Evolutionary conservation across 192 early-diverging fungal species (phyloP).

Genomic region (Diversispora epigaea): DNA sequence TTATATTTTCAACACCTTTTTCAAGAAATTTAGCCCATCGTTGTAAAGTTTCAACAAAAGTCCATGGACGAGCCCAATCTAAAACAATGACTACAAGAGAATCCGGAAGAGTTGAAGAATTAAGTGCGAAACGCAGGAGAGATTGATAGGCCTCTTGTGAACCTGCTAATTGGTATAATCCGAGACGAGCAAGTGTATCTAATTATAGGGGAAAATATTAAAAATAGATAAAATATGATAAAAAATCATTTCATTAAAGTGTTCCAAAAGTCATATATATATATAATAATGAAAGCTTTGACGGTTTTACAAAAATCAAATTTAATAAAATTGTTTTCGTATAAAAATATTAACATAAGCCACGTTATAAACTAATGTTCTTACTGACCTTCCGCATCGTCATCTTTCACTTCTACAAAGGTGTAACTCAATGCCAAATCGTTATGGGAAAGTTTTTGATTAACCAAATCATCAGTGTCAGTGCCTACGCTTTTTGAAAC

Average conservation of each 20-base stretch:
- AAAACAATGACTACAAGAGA: conserved; percentile 74
- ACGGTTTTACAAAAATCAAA: not conserved
- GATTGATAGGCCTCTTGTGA: conserved; percentile 65
- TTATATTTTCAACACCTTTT: conserved; percentile 52
- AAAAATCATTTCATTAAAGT: too few species aligned
- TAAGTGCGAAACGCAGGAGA: conserved; percentile 72
- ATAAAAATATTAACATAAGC: not conserved
- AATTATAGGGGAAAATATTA: not conserved
- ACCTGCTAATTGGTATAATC: conserved; percentile 77
- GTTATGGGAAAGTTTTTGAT: conserved; percentile 51
- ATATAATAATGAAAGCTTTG: too few species aligned
- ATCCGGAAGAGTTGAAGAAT: conserved; percentile 59
- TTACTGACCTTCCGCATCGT: conserved; percentile 73
- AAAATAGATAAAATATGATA: too few species aligned
- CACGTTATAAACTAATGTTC: conserved; percentile 4
- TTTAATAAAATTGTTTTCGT: conserved; percentile 30
- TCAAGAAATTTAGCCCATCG: conserved; percentile 76
- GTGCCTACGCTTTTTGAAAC: conserved; percentile 45
- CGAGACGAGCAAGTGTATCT: conserved; percentile 72
- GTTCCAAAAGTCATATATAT: too few species aligned
- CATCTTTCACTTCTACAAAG: conserved; percentile 83
- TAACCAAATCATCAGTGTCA: conserved; percentile 39
- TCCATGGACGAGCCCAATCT: conserved; percentile 91
- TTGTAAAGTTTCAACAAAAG: conserved; percentile 76
- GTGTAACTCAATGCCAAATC: conserved; percentile 84